Base-by-base conservation (phyloP, 805 yeast species). In the Kuraishia molischiana region DNA sequence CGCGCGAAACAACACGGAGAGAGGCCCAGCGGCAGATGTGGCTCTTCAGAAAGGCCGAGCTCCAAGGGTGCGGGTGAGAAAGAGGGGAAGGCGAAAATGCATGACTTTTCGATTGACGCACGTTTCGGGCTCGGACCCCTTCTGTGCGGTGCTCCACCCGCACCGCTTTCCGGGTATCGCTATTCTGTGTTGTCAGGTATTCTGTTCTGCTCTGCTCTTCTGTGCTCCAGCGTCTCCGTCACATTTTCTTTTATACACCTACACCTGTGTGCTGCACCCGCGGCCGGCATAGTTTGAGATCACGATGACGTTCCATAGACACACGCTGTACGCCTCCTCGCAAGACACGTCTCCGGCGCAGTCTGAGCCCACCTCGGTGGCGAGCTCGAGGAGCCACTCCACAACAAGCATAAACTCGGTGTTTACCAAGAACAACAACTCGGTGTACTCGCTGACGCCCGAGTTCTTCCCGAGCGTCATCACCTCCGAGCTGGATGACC, bases 1-100 rank as follows among this genome's bases (percentile, higher is more conserved):
- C 8, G 8, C 10, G 8, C 10, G 26, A 22, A 8, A 8, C 13
- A 6, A 11, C 6, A 28, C 15, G 24, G 18, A 47, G 67, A 30
- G 84, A 79, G 50, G 48, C 74, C 3, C 78, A 74, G 38, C 53
- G 80, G 36, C 75, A 75, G 18, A 48, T 78, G 35, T 59, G 67
- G 26, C 52, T 77, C 28, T 56, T 61, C 37, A 62, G 62, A 38
- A 78, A 78, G 48, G 68, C 79, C 2, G 86, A 79, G 51, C 72
- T 79, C 74, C 42, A n/a, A n/a, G n/a, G n/a, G n/a, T n/a, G n/a
- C 43, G 10, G 40, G 24, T 29, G 17, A 15, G 10, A 18, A 32
- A 19, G 36, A 34, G 26, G 35, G 35, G 26, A 11, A 32, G n/a
- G n/a, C n/a, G n/a, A n/a, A n/a, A n/a, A n/a, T n/a, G n/a, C n/a